Evolutionary conservation across 2,329 filamentous ascomycete genomes (phyloP).

Genomic region (Cladosporium sp.): DNA sequence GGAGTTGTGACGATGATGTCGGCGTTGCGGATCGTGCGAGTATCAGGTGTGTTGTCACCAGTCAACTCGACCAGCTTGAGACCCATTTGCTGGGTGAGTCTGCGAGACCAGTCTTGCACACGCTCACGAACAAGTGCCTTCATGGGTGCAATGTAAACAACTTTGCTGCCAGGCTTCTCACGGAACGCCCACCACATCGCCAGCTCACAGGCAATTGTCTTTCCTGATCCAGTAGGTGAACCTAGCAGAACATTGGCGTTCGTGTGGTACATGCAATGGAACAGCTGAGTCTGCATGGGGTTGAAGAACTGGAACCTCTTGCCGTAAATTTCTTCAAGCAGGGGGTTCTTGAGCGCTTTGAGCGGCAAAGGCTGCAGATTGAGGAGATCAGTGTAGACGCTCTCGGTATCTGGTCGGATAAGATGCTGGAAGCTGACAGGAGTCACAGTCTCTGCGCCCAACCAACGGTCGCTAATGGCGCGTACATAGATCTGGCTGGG

Average conservation of each 20-base stretch:
- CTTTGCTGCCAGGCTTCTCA: slow-evolving; percentile 90
- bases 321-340: slow-evolving; percentile 83
- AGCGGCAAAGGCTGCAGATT: slow-evolving; percentile 89
- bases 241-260: slow-evolving; percentile 88
- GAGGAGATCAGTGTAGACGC: slow-evolving; percentile 90
- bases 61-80: slow-evolving; percentile 93
- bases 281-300: slow-evolving; percentile 98
- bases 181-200: slow-evolving; percentile 99
- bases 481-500: slow-evolving; percentile 96
- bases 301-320: slow-evolving; percentile 96
- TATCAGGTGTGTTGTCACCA: slow-evolving; percentile 97
- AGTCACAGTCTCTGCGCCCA: slow-evolving; percentile 93
- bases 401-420: slow-evolving; percentile 95
- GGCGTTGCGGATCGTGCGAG: slow-evolving; percentile 88
- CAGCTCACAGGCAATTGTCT: slow-evolving; percentile 92
- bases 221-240: slow-evolving; percentile 94
- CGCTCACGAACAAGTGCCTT: slow-evolving; percentile 96
- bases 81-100: slow-evolving; percentile 79
- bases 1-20: slow-evolving; percentile 98
- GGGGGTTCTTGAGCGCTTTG: slow-evolving; percentile 80
- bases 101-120: slow-evolving; percentile 89
- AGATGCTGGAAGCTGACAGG: slow-evolving; percentile 97
- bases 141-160: slow-evolving; percentile 99
- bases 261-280: slow-evolving; percentile 94
- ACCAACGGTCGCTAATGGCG: slow-evolving; percentile 91